phyloP scores from a whole-genome alignment of 257 asterid genomes.

The Primulina tabacum region DNA sequence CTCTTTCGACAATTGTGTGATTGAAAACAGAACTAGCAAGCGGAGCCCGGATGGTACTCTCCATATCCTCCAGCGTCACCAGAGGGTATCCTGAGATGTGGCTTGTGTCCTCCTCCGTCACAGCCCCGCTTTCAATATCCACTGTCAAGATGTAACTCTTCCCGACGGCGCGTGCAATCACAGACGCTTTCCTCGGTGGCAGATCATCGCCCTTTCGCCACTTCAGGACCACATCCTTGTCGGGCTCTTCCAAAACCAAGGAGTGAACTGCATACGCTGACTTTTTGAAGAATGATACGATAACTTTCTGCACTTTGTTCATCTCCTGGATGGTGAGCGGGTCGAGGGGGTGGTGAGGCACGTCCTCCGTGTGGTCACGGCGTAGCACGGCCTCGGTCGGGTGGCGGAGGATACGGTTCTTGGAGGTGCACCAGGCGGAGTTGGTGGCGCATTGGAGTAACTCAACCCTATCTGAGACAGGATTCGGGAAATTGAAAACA shows the following conservation, averaged over 20 bases:
- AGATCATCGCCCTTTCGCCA: slow-evolving; percentile 51
- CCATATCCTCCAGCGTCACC: slow-evolving; percentile 52
- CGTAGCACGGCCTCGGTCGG: too few species aligned
- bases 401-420: too few species aligned
- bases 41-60: slow-evolving; percentile 36
- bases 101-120: slow-evolving; percentile 41
- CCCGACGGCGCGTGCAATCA: slow-evolving; percentile 45
- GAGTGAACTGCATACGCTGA: slow-evolving; percentile 54
- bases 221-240: slow-evolving; percentile 42
- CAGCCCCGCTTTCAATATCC: slow-evolving; percentile 50
- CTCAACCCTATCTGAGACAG: too few species aligned
- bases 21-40: slow-evolving; percentile 47
- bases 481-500: too few species aligned
- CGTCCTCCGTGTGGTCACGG: too few species aligned
- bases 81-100: slow-evolving; percentile 55
- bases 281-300: slow-evolving; percentile 36
- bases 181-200: slow-evolving; percentile 57
- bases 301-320: slow-evolving; percentile 13
- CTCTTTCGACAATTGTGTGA: slow-evolving; percentile 47
- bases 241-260: slow-evolving; percentile 61
- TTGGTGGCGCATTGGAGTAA: too few species aligned
- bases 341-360: too few species aligned
- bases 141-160: slow-evolving; percentile 54
- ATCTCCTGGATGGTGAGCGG: too few species aligned
- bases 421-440: too few species aligned